phyloP scores from a whole-genome alignment of 1,139 yeast species.

The Candida freyschussii region DNA sequence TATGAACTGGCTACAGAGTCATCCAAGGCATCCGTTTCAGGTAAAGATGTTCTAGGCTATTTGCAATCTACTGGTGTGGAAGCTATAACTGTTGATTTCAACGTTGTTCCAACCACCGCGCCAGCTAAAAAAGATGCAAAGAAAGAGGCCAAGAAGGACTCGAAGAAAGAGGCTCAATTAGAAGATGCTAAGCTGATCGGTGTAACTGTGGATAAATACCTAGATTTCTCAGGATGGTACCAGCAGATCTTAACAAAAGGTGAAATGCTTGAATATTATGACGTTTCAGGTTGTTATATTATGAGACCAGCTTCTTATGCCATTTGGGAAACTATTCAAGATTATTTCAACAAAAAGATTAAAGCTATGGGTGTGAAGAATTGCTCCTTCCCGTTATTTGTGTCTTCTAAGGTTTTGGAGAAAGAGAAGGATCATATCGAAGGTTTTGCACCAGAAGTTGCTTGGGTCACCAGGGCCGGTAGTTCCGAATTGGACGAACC shows the following conservation, averaged over 20 bases:
- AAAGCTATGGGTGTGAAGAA: slow-evolving; percentile 88
- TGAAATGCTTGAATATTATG: slow-evolving; percentile 97
- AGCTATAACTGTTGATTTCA: slow-evolving; percentile 24
- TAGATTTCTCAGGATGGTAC: slow-evolving; percentile 96
- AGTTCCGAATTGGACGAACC: slow-evolving; percentile 93
- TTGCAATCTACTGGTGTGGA: slow-evolving; percentile 57
- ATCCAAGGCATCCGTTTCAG: slow-evolving; percentile 51
- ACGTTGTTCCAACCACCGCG: slow-evolving; percentile 31
- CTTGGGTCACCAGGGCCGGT: slow-evolving; percentile 99
- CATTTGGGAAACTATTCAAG: slow-evolving; percentile 93
- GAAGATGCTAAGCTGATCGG: slow-evolving; percentile 95
- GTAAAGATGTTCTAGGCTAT: slow-evolving; percentile 46
- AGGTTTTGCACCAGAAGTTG: slow-evolving; percentile 99
- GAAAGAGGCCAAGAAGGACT: slow-evolving; percentile 22
- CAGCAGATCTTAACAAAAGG: slow-evolving; percentile 93
- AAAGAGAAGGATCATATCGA: slow-evolving; percentile 98
- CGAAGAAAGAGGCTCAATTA: slow-evolving; percentile 44
- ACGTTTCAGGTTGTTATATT: slow-evolving; percentile 97
- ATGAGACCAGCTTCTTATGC: slow-evolving; percentile 93
- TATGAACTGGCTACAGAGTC: slow-evolving; percentile 59
- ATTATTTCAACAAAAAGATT: slow-evolving; percentile 76
- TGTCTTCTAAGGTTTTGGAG: slow-evolving; percentile 85
- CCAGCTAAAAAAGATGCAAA: slow-evolving; percentile 28
- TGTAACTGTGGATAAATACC: slow-evolving; percentile 87
- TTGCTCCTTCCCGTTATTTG: slow-evolving; percentile 98